Base-by-base conservation (phyloP, 179 eudicot species). In the Carnegiea gigantea region DNA sequence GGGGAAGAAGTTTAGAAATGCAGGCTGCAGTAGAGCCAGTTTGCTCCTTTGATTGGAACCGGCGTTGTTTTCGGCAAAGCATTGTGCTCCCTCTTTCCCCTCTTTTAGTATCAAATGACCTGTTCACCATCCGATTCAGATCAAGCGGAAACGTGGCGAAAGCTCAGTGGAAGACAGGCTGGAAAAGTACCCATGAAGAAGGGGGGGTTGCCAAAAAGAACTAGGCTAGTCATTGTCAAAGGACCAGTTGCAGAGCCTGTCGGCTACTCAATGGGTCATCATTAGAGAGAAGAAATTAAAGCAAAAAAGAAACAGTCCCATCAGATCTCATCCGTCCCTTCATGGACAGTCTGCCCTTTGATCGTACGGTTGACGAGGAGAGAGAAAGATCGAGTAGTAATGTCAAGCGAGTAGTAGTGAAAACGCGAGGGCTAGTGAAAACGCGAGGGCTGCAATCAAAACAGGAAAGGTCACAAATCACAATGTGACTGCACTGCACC, bases 221-320 rank as follows among this genome's bases (percentile, higher is more conserved):
- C 91, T 84, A 90, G 91, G 86, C 85, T 83, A 85, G 89, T 89
- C 92, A 78, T 85, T 86, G 86, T 89, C 89, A 78, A 60, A 0
- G 73, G 73, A 75, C 59, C 54, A 26, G 60, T 59, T 80, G 79
- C 90, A 89, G 89, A 79, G 30, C 71, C 81, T 88, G 92, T 90
- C 92, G 91, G 89, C 86, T 85, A 85, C 84, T 80, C 80, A 36
- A 51, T 73, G 53, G 65, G 24, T 21, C 65, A n/a, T 51, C 17
- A 51, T 13, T 13, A 51, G 20, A 51, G 57, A 51, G 57, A 51
- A 51, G 57, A 51, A 15, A 51, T 1, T 11, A 15, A 51, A 11
- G 57, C 5, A 51, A 51, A 51, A 51, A 11, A 14, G 18, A 51
- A 4, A 12, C 4, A 51, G 57, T 51, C 57, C 18, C 26, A n/a